phyloP scores from a whole-genome alignment of 2,329 filamentous ascomycete genomes.

The Lasiodiplodia citricola region DNA sequence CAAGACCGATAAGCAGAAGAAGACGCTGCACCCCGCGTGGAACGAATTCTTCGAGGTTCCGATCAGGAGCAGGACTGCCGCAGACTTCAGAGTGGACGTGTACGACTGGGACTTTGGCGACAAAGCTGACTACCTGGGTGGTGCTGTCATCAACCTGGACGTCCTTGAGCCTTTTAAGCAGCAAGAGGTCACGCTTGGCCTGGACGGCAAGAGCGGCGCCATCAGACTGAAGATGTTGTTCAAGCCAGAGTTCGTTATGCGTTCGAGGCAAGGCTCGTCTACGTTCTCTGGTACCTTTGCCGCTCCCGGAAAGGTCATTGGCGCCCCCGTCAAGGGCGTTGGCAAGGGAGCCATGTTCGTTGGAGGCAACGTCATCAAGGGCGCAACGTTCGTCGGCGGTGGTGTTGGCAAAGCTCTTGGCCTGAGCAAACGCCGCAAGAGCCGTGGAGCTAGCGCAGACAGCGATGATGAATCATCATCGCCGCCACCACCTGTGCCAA shows the following conservation, averaged over 20 bases:
- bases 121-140: constrained; percentile 89
- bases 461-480: constrained; percentile 51
- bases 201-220: constrained; percentile 89
- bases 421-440: constrained; percentile 62
- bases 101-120: constrained; percentile 98
- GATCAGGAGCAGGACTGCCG: constrained; percentile 81
- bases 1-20: constrained; percentile 97
- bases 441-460: constrained; percentile 52
- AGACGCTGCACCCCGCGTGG: constrained; percentile 93
- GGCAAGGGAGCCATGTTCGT: constrained; percentile 75
- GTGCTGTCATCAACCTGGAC: constrained; percentile 75
- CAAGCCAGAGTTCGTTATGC: constrained; percentile 88
- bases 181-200: constrained; percentile 72
- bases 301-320: constrained; percentile 85
- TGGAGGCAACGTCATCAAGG: constrained; percentile 82
- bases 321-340: constrained; percentile 91
- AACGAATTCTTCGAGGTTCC: constrained; percentile 92
- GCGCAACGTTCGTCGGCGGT: constrained; percentile 87
- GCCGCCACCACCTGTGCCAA: constrained; percentile 27
- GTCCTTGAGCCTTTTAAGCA: constrained; percentile 83
- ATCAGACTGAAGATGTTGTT: constrained; percentile 86
- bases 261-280: constrained; percentile 85
- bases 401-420: constrained; percentile 65
- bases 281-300: constrained; percentile 93
- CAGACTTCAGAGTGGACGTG: constrained; percentile 81